These are phyloP conservation scores for Microdochium paspali DNA, from an alignment of 2,329 filamentous ascomycete genomes.

Conservation along the genomic window DNA sequence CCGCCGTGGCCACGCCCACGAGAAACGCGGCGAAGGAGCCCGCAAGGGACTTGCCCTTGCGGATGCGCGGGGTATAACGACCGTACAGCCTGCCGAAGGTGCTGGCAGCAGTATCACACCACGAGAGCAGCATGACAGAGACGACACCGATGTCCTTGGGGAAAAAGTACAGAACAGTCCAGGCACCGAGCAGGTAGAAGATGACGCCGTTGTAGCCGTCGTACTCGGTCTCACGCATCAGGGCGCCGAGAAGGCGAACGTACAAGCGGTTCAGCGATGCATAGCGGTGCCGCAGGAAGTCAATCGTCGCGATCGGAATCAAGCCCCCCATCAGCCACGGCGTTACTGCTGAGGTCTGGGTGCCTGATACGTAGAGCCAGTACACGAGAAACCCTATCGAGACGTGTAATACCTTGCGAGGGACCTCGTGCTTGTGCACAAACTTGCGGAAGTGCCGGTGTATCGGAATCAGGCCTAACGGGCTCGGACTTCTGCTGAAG, in stretches of 20 bases:
- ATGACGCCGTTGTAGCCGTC: constrained; percentile 94
- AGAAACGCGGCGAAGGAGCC: constrained; percentile 78
- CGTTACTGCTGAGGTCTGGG: constrained; percentile 68
- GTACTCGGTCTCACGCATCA: constrained; percentile 97
- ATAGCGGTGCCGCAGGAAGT: constrained; percentile 76
- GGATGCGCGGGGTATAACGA: constrained; percentile 75
- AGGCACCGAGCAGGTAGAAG: constrained; percentile 88
- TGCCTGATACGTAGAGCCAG: constrained; percentile 72
- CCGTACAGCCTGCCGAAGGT: constrained; percentile 90
- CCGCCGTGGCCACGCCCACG: constrained; percentile 74
- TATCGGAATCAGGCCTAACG: constrained; percentile 88
- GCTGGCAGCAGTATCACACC: constrained; percentile 95
- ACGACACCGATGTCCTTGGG: constrained; percentile 91
- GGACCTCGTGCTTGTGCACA: constrained; percentile 94
- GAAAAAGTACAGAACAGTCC: constrained; percentile 75
- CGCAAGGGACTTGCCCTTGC: constrained; percentile 83
- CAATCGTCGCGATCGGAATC: constrained; percentile 73
- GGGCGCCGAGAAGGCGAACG: constrained; percentile 71
- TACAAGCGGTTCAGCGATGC: constrained; percentile 79
- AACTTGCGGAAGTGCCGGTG: constrained; percentile 86
- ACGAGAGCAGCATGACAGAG: constrained; percentile 81
- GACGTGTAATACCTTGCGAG: constrained; percentile 85
- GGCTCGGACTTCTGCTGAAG: constrained; percentile 79
- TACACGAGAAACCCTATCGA: constrained; percentile 94
- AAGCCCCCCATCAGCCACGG: constrained; percentile 75